These are phyloP conservation scores for Apophysomyces trapeziformis DNA, from an alignment of 371 early-diverging fungal genomes.

Conservation along the genomic window DNA sequence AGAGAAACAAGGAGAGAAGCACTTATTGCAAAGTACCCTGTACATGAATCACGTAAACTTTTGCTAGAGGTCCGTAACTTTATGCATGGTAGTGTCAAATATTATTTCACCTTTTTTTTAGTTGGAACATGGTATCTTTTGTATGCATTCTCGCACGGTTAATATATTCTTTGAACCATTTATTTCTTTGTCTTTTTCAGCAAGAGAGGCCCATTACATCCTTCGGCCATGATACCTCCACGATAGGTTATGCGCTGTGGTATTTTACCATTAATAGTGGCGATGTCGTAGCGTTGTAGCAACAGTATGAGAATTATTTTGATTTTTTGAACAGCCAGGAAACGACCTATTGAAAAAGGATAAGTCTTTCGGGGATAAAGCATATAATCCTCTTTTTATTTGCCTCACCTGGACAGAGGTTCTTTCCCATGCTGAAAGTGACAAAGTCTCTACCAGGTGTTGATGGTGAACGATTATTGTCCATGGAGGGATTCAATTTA, in stretches of 20 bases:
- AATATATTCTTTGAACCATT: no score
- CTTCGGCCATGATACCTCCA: slow-evolving; percentile 16
- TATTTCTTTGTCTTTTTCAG: slow-evolving; percentile 12
- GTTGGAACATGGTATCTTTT: no score
- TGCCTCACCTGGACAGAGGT: slow-evolving; percentile 29
- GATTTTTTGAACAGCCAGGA: slow-evolving; percentile 56
- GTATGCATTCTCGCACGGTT: no score
- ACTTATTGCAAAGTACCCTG: no score
- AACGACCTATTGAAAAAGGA: slow-evolving; percentile 41
- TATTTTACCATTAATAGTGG: slow-evolving; percentile 20
- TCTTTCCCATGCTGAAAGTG: slow-evolving; percentile 40
- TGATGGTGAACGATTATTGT: neutral
- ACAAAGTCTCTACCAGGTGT: slow-evolving; percentile 33
- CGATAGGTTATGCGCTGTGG: neutral
- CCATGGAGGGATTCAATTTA: neutral
- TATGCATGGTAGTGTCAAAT: no score
- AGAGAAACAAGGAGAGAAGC: no score
- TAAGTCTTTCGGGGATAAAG: no score
- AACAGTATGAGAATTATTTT: slow-evolving; percentile 34
- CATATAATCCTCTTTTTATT: no score
- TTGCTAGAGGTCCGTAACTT: no score
- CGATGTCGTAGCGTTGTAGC: slow-evolving; percentile 27
- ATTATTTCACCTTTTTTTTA: no score
- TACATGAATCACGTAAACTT: no score
- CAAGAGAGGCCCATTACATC: slow-evolving; percentile 30